Conservation (phyloP, 495 filamentous ascomycete species). For the Clavariopsis aquatica region DNA sequence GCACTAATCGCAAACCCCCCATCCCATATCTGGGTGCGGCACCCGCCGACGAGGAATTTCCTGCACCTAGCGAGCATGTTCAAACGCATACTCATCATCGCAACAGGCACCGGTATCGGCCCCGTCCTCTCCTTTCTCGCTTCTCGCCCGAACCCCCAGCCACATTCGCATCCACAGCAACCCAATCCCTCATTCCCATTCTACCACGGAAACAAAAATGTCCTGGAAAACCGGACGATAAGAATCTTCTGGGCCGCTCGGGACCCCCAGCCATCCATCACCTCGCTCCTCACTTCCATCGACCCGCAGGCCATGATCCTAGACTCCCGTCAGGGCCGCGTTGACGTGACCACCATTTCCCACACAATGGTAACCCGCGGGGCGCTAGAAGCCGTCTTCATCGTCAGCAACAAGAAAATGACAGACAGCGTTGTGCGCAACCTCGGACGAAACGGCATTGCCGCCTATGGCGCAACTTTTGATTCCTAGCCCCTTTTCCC, state of each 20-base stretch:
- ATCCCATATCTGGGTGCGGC: background rate
- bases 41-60: slow-evolving; percentile 1
- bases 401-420: background rate
- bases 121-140: background rate
- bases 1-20: background rate
- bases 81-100: background rate
- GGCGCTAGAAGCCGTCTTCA: slow-evolving; percentile 1
- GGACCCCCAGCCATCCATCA: no score
- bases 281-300: background rate
- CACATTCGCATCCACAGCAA: no score
- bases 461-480: slow-evolving; percentile 8
- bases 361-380: background rate
- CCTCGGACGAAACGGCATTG: background rate
- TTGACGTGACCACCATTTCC: background rate
- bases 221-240: no score
- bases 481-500: background rate
- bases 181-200: no score
- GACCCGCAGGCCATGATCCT: background rate
- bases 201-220: no score
- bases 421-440: background rate
- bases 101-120: slow-evolving; percentile 2
- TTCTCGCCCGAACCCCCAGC: background rate
- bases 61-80: background rate
- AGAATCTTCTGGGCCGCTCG: background rate
- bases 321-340: background rate